phyloP scores from a whole-genome alignment of 352 stramenopile species.

The Globisporangium canariense region DNA sequence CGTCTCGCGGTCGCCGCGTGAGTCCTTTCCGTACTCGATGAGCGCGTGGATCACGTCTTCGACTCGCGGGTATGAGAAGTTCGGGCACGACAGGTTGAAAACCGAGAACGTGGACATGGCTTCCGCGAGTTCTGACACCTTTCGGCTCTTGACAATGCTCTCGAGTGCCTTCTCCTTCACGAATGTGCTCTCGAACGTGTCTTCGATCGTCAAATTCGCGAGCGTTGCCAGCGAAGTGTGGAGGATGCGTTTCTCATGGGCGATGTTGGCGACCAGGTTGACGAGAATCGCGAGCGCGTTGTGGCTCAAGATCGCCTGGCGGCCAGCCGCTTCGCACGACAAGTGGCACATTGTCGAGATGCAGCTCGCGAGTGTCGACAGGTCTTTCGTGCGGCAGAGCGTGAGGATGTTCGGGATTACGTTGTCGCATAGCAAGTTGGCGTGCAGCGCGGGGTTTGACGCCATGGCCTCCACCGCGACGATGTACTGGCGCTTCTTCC shows the following conservation, averaged over 20 bases:
- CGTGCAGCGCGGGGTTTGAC: constrained; percentile 42
- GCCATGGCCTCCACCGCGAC: constrained; percentile 68
- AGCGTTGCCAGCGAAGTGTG: constrained; percentile 33
- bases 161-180: constrained; percentile 77
- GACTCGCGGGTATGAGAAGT: constrained; percentile 62
- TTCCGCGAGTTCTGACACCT: constrained; percentile 31
- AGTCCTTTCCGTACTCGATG: constrained; percentile 43
- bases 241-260: constrained; percentile 9
- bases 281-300: constrained; percentile 43
- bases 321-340: constrained; percentile 38
- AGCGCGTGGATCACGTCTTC: constrained; percentile 64
- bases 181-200: constrained; percentile 56
- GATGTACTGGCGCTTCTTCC: constrained; percentile 63
- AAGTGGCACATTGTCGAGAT: constrained; percentile 59
- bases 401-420: constrained; percentile 56
- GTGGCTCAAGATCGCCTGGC: constrained; percentile 51
- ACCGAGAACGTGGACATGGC: constrained; percentile 46
- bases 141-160: constrained; percentile 50
- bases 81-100: constrained; percentile 66
- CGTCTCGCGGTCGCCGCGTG: constrained; percentile 33
- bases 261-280: constrained; percentile 17
- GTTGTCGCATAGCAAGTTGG: constrained; percentile 53
- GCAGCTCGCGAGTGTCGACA: constrained; percentile 43
- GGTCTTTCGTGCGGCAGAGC: constrained; percentile 63
- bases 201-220: constrained; percentile 75